phyloP scores from a whole-genome alignment of 495 filamentous ascomycete genomes.

The Penicillium canariense region DNA sequence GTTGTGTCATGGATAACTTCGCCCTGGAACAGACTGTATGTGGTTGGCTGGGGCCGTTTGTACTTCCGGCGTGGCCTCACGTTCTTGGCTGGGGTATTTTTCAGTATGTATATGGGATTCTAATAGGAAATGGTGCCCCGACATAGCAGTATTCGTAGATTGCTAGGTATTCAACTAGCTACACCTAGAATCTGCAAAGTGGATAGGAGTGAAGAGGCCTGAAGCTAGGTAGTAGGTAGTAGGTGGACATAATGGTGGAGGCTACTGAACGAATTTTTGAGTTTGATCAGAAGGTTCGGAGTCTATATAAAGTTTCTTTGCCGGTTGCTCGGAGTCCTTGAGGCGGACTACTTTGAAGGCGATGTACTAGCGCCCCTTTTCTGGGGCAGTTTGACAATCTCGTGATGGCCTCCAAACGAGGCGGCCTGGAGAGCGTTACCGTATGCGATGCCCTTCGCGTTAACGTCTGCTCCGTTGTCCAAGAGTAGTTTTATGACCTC shows the following conservation, averaged over 20 bases:
- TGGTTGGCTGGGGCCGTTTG: no score
- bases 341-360: not conserved
- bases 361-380: not conserved
- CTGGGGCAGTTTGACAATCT: no score
- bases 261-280: not conserved
- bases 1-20: no score
- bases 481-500: no score
- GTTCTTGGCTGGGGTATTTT: not conserved
- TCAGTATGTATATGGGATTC: no score
- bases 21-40: no score
- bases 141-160: not conserved
- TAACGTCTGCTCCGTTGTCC: no score
- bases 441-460: no score
- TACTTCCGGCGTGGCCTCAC: no score
- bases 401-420: no score
- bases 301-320: not conserved
- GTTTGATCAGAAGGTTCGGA: not conserved
- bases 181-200: not conserved
- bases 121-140: not conserved
- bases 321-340: not conserved
- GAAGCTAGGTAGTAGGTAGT: not conserved
- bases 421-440: no score
- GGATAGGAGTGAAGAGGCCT: not conserved
- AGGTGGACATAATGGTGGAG: not conserved
- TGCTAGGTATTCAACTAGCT: not conserved